phyloP scores from a whole-genome alignment of 2,329 filamentous ascomycete species.

The Stagonosporopsis chrysanthemi region DNA sequence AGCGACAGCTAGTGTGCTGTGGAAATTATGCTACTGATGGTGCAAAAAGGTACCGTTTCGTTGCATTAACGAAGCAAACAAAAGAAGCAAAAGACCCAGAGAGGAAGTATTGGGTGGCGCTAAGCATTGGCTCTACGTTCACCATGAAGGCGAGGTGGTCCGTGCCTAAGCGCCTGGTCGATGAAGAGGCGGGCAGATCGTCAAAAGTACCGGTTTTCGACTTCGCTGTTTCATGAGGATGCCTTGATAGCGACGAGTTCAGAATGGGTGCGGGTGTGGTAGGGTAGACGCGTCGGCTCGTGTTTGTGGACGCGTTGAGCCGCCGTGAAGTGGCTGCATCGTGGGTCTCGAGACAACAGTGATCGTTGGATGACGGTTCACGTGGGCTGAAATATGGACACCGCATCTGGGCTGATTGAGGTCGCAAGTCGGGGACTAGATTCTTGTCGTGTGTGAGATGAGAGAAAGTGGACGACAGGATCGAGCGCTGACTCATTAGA shows the following conservation, averaged over 20 bases:
- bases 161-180: slow-evolving; percentile 23
- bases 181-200: slow-evolving; percentile 17
- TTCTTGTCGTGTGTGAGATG: not conserved
- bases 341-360: not conserved
- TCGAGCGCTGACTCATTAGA: not conserved
- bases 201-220: not conserved
- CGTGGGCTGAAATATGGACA: not conserved
- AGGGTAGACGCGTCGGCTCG: slow-evolving; percentile 3
- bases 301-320: slow-evolving; percentile 6
- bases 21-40: slow-evolving; percentile 16
- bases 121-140: slow-evolving; percentile 25
- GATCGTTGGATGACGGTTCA: not conserved
- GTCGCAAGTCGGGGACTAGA: not conserved
- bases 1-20: slow-evolving; percentile 11
- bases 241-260: not conserved
- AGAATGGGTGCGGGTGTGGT: not conserved
- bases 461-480: not conserved
- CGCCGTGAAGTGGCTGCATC: not conserved
- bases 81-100: slow-evolving; percentile 18
- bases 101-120: slow-evolving; percentile 17
- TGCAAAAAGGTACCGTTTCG: slow-evolving; percentile 4
- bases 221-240: not conserved
- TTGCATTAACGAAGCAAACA: slow-evolving; percentile 14
- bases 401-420: too few relatives aligned
- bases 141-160: slow-evolving; percentile 10